phyloP scores from a whole-genome alignment of 2,329 filamentous ascomycete genomes.

The Fusarium vanettenii region DNA sequence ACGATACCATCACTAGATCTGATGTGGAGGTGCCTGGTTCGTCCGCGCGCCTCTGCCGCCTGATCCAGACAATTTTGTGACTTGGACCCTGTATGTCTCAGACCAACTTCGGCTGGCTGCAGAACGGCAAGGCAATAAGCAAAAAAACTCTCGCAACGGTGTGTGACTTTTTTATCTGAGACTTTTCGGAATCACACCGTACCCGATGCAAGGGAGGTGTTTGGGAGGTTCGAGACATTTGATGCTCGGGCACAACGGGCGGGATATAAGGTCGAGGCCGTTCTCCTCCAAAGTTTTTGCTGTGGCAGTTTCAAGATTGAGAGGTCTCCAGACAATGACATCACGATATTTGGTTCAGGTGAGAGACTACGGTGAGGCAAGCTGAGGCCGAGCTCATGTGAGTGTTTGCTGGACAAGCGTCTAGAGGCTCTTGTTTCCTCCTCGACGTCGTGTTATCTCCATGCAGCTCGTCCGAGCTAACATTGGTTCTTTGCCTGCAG shows the following conservation, averaged over 20 bases:
- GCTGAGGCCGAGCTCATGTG: background rate
- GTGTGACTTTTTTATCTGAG: background rate
- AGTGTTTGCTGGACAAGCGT: background rate
- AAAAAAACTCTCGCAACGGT: background rate
- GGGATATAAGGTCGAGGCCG: background rate
- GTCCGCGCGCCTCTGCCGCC: background rate
- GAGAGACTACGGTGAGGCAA: background rate
- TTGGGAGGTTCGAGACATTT: background rate
- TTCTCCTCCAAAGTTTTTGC: background rate
- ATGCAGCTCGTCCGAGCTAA: background rate
- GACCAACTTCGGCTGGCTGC: background rate
- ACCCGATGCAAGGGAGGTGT: background rate
- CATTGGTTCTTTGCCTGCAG: background rate
- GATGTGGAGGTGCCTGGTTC: background rate
- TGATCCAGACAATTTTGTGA: background rate
- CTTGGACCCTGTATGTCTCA: conserved; percentile 2
- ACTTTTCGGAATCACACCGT: background rate
- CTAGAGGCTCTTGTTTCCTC: background rate
- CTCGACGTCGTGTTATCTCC: background rate
- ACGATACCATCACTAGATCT: background rate
- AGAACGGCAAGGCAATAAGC: background rate
- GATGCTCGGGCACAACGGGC: background rate
- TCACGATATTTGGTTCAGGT: background rate
- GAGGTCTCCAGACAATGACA: background rate
- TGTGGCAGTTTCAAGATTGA: background rate